phyloP scores from a whole-genome alignment of 495 filamentous ascomycete species.

The Gamarada debralockiae region DNA sequence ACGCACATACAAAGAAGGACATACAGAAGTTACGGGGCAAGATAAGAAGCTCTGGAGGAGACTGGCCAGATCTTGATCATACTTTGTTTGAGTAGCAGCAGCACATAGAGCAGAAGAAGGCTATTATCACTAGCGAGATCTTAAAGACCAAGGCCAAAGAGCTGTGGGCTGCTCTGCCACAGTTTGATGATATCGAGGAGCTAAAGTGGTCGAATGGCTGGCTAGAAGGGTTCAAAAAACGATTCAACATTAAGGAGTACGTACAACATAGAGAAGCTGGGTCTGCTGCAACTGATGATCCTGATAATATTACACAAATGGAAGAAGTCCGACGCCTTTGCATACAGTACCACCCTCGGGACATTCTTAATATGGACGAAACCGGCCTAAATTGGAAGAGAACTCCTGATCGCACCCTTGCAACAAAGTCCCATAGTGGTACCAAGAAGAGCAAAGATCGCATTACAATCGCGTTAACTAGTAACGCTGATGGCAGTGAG shows the following conservation, averaged over 20 bases:
- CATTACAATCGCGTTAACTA: too few relatives aligned
- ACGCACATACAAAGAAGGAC: not conserved
- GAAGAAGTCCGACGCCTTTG: slow-evolving; percentile 17
- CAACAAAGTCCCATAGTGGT: too few relatives aligned
- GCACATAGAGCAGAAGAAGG: slow-evolving; percentile 4
- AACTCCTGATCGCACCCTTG: too few relatives aligned
- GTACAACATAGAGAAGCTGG: slow-evolving; percentile 14
- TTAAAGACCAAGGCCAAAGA: slow-evolving; percentile 19
- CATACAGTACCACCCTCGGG: slow-evolving; percentile 18
- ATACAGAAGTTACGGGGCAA: not conserved
- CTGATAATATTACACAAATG: not conserved
- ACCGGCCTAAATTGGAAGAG: too few relatives aligned
- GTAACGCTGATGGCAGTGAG: too few relatives aligned
- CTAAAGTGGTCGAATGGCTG: slow-evolving; percentile 26
- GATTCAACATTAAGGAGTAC: too few relatives aligned
- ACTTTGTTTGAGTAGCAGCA: slow-evolving; percentile 19
- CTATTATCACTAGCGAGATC: slow-evolving; percentile 11
- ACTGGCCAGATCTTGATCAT: slow-evolving; percentile 22
- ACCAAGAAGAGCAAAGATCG: too few relatives aligned
- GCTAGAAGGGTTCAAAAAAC: slow-evolving; percentile 24
- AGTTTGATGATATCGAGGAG: slow-evolving; percentile 11
- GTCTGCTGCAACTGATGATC: not conserved
- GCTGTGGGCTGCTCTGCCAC: slow-evolving; percentile 19
- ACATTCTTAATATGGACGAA: too few relatives aligned
- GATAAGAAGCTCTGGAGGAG: not conserved